phyloP scores from a whole-genome alignment of 73 alveolate species.

The Tetrahymena elliotti region DNA sequence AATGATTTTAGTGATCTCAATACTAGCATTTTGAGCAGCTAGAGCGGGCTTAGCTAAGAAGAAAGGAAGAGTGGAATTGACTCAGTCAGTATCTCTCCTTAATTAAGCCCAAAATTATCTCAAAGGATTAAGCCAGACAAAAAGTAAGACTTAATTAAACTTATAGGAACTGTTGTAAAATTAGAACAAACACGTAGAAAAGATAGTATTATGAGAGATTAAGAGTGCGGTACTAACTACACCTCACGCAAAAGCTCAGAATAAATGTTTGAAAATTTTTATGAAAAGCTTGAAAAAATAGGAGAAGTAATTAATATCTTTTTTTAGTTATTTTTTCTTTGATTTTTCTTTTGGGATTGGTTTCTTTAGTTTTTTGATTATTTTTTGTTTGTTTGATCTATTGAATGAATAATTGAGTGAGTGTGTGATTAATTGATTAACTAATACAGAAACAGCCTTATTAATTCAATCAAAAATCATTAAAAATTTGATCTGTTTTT shows the following conservation, averaged over 20 bases:
- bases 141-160: not conserved
- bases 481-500: not conserved
- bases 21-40: not conserved
- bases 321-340: not conserved
- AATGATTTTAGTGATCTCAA: not conserved
- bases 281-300: not conserved
- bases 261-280: not conserved
- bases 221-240: not conserved
- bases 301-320: not conserved
- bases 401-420: too few relatives aligned
- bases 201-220: not conserved
- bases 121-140: not conserved
- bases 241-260: not conserved
- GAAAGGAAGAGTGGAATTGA: not conserved
- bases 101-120: not conserved
- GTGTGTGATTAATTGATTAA: not conserved
- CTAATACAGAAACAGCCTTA: not conserved
- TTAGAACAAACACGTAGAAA: not conserved
- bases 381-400: too few relatives aligned
- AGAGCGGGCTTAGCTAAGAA: not conserved
- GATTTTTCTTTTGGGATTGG: not conserved
- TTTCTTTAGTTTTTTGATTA: not conserved
- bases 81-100: not conserved
- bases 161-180: not conserved
- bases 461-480: not conserved